Percentiles rank a stretch among this genome's conserved stretches.
These are phyloP conservation scores for Teunomyces kruisii DNA, from an alignment of 805 yeast species.

Conservation along the genomic window DNA sequence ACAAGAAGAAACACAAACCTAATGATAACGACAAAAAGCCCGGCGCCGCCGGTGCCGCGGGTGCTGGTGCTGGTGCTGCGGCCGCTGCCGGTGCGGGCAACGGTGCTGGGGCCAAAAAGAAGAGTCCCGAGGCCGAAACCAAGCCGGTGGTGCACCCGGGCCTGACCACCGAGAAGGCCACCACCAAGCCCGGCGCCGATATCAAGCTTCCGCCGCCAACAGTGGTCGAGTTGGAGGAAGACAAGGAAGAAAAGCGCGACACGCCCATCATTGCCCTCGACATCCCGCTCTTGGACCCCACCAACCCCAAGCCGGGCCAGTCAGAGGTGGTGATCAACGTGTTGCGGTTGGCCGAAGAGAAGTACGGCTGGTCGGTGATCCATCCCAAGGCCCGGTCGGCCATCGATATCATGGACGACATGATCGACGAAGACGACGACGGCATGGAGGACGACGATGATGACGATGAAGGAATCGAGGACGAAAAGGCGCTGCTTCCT, in stretches of 20 bases:
- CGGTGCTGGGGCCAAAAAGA: no score
- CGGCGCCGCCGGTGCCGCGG: conserved; percentile 3
- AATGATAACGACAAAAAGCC: conserved; percentile 12
- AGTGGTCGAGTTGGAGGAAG: conserved; percentile 16
- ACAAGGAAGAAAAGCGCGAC: conserved; percentile 14
- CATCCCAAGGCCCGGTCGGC: conserved; percentile 68
- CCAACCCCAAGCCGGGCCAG: conserved; percentile 54
- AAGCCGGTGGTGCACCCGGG: conserved; percentile 17
- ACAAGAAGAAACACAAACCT: conserved; percentile 10
- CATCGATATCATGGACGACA: conserved; percentile 50
- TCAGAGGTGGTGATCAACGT: conserved; percentile 71
- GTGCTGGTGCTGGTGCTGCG: no score
- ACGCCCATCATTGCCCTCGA: conserved; percentile 55
- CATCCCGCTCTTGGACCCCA: conserved; percentile 49
- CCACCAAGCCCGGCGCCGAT: not conserved
- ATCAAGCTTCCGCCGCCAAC: conserved; percentile 17
- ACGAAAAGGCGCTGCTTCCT: conserved; percentile 2
- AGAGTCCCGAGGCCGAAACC: conserved; percentile 16
- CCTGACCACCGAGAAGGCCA: conserved; percentile 20
- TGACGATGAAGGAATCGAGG: conserved; percentile 22
- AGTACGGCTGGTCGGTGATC: conserved; percentile 74
- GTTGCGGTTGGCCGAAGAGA: conserved; percentile 71
- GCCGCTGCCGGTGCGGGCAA: no score
- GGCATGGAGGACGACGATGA: conserved; percentile 48
- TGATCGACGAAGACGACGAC: conserved; percentile 49